Base-by-base conservation (phyloP, 352 stramenopile species). In the Globisporangium orthogonon region DNA sequence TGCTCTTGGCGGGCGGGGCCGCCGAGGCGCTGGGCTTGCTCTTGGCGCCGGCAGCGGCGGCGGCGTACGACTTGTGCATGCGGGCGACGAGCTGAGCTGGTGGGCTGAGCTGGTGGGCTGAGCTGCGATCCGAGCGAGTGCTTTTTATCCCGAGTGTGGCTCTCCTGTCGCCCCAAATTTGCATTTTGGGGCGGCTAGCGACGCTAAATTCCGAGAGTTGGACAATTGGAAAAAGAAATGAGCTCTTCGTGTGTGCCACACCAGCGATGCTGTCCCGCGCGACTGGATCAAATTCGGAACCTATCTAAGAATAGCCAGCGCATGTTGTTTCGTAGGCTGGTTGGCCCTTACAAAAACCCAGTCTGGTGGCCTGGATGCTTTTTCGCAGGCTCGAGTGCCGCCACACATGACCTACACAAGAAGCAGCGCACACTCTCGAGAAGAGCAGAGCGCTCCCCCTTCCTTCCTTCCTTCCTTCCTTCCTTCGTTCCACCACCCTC, bases 401-500 rank as follows among this genome's bases (percentile, higher is more conserved):
- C 43, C 43, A 48, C 43, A 48, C 43, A 48, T 30, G n/a, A 7
- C 10, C 29, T n/a, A 29, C 43, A 48, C 43, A 65, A 37, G 49
- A 50, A 41, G 50, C 41, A n/a, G n/a, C n/a, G n/a, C n/a, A n/a
- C n/a, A n/a, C 17, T 40, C 39, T 5, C 23, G 53, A 48, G 43
- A 30, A 48, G 43, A 18, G 17, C 2, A 11, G 35, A 40, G 35
- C 7, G 5, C 43, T 11, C 35, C 14, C 35, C 35, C 35, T 11
- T 40, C 35, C 35, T 46, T 23, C 43, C 43, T 4, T n/a, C 23
- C 17, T 23, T 17, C 30, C 17, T 23, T 14, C 14, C 35, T 40
- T 15, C 35, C 35, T 10, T 10, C 35, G 35, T 14, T 4, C 35
- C 35, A 3, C 15, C 43, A 10, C 7, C 7, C 43, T 18, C 17